Evolutionary conservation across 345 rosid species (phyloP), one percentile per base, ranked within the genome.

Genomic region (Salix viminalis): DNA sequence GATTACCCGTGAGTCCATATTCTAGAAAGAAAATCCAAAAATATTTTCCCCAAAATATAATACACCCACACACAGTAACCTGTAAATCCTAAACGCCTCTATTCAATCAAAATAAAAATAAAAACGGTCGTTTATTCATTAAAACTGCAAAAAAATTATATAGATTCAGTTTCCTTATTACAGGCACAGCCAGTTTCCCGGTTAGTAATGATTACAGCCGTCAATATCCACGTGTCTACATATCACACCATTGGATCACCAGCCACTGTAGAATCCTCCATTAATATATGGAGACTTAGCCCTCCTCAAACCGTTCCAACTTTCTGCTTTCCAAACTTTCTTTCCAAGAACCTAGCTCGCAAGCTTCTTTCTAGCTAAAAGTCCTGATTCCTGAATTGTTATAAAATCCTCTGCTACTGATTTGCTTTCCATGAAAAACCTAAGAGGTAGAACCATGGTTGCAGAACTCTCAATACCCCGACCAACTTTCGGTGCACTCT

Each of bases 401-500:
- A 2, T 26, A 65, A 14, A 15, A 15, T 5, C 39, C n/a, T 70
- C 39, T 24, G 16, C 46, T 41, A 50, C 36, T 34, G 1, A 11
- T 36, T 50, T 5, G 1, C 32, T 19, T 50, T 2, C 26, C 18
- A 86, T 83, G 87, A 86, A 74, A 70, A 80, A 80, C 50, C 73
- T 78, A 56, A 34, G 79, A 23, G 78, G 74, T 9, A 73, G 67
- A 30, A 37, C 80, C 37, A 64, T 81, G 81, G 52, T 72, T 66
- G 42, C 58, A 30, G 34, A 81, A 65, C 83, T 7, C 4, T 54
- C n/a, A 61, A 62, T 77, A 21, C 79, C 48, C 75, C 85, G 93
- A 42, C 89, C 87, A 16, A 89, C 87, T 54, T 83, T 94, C 30
- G 91, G 90, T 21, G 85, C 89, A 30, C 85, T 90, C 74, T 85